Conservation (phyloP, 495 filamentous ascomycete genomes). For the Aspergillus diversus region DNA sequence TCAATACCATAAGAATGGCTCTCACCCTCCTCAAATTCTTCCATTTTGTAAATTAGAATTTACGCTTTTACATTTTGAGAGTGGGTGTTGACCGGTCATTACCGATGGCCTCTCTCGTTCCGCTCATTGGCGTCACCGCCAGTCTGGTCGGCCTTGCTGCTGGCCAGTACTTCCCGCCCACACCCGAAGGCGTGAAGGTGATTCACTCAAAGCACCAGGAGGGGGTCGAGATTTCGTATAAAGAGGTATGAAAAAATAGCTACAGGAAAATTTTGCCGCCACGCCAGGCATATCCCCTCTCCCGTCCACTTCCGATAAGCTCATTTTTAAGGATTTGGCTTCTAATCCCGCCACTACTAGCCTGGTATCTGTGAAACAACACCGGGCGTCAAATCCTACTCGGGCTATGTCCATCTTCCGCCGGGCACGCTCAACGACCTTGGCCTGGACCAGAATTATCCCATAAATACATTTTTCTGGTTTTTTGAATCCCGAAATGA, state of each 20-base stretch:
- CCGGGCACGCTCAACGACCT: constrained; percentile 48
- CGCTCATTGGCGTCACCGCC: constrained; percentile 18
- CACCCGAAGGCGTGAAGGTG: constrained; percentile 53
- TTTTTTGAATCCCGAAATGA: constrained; percentile 62
- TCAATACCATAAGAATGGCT: not conserved
- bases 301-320: not conserved
- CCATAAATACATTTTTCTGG: constrained; percentile 81
- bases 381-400: constrained; percentile 46
- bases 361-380: constrained; percentile 57
- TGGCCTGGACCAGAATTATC: constrained; percentile 56
- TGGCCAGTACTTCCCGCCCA: constrained; percentile 60
- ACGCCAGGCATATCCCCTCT: not conserved
- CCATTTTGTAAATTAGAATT: not conserved
- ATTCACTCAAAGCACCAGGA: constrained; percentile 60
- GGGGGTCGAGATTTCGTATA: constrained; percentile 65
- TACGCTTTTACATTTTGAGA: not conserved
- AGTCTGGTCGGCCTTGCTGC: constrained; percentile 26
- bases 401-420: constrained; percentile 51
- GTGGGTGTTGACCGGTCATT: constrained; percentile 1
- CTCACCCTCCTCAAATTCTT: not conserved
- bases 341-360: constrained; percentile 32
- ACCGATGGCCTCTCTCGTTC: constrained; percentile 17
- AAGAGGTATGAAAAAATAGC: constrained; percentile 50
- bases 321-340: not conserved
- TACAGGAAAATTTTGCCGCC: not conserved